A percentile compares a stretch with the other conserved stretches of the same genome.
Evolutionary conservation across 2,329 filamentous ascomycete genomes (phyloP).

Genomic region (Dendryphion nanum): DNA sequence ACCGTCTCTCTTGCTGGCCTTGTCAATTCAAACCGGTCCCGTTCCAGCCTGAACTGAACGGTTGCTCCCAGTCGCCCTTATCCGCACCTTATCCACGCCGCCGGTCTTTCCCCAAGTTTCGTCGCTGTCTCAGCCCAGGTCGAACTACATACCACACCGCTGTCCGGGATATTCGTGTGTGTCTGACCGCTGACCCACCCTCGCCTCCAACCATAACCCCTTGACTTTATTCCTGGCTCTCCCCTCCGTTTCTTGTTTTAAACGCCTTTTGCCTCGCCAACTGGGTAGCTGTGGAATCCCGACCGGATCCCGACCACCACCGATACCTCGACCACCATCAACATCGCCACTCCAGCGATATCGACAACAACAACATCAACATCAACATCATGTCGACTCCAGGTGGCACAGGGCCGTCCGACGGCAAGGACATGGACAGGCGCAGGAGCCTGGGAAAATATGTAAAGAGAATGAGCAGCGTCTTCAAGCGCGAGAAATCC

Average conservation of each 20-base stretch:
- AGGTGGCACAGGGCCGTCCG: slow-evolving; percentile 12
- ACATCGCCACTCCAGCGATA: background rate
- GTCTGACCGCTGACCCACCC: slow-evolving; percentile 15
- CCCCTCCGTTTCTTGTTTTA: slow-evolving; percentile 5
- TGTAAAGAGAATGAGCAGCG: slow-evolving; percentile 41
- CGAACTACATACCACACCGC: slow-evolving; percentile 16
- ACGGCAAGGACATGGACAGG: slow-evolving; percentile 22
- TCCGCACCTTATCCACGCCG: slow-evolving; percentile 13
- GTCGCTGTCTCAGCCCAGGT: slow-evolving; percentile 25
- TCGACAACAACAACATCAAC: background rate
- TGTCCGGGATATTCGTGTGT: slow-evolving; percentile 11
- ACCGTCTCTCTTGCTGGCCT: too few species aligned
- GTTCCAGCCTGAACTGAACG: too few species aligned
- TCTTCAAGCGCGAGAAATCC: slow-evolving; percentile 35
- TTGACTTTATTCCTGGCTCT: background rate
- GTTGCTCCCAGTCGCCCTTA: background rate
- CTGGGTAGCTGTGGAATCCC: too few species aligned
- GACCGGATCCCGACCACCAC: too few species aligned
- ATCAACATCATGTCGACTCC: slow-evolving; percentile 27
- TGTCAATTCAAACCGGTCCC: too few species aligned
- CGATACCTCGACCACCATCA: background rate
- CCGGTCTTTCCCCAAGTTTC: slow-evolving; percentile 24
- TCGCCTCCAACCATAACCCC: slow-evolving; percentile 2
- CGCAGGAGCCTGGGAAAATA: slow-evolving; percentile 38
- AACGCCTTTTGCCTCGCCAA: slow-evolving; percentile 1